These are phyloP conservation scores for Saturnispora dispora DNA, from an alignment of 805 yeast genomes.

Conservation along the genomic window DNA sequence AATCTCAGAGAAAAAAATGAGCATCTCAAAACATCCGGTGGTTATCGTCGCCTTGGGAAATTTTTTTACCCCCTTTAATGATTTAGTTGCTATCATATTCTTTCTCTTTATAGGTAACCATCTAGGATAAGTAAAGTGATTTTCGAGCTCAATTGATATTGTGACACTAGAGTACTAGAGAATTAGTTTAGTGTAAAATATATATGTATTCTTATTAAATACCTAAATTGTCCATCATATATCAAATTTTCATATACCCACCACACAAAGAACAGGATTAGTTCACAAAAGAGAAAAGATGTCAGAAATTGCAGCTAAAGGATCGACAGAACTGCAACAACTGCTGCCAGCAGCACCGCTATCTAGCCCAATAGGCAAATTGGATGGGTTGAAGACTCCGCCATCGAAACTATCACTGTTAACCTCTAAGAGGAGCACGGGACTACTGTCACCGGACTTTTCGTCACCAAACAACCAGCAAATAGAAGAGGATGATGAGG, in stretches of 20 bases:
- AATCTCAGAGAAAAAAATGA: background rate
- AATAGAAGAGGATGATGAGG: background rate
- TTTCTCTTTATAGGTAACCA: background rate
- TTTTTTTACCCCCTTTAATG: background rate
- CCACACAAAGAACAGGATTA: background rate
- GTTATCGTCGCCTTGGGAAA: background rate
- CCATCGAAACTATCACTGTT: constrained; percentile 12
- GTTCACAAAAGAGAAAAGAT: background rate
- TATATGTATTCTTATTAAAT: background rate
- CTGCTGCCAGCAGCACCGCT: constrained; percentile 19
- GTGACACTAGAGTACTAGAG: background rate
- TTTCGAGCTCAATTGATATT: background rate
- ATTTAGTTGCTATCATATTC: background rate
- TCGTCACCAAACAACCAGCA: constrained; percentile 37
- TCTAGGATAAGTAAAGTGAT: background rate
- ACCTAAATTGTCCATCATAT: background rate
- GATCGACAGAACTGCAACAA: background rate
- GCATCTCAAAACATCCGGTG: background rate
- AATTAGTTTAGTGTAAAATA: background rate
- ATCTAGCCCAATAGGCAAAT: constrained; percentile 21
- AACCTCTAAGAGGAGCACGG: constrained; percentile 7
- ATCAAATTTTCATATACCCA: background rate
- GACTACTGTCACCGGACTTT: constrained; percentile 32
- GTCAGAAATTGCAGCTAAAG: background rate
- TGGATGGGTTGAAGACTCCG: constrained; percentile 24